Base-by-base conservation (phyloP, 2,329 filamentous ascomycete genomes). In the Anisogramma anomala region DNA sequence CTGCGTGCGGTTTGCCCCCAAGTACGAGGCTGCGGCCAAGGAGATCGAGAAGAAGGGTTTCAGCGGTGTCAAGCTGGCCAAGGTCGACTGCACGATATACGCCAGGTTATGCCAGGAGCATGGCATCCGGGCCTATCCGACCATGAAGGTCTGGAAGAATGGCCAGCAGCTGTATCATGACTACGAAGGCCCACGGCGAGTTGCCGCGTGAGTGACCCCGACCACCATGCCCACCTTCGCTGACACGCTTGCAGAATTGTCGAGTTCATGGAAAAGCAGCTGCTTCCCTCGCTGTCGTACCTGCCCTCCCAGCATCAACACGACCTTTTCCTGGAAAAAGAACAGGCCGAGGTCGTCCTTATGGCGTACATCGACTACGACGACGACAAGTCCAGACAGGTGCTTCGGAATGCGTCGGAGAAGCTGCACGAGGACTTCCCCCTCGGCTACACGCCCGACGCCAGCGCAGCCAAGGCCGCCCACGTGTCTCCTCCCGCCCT, bases 211-310 rank as follows among this genome's bases (percentile, higher is more conserved):
- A 66, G 74, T 69, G 30, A n/a, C 25, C 4, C 15, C 17, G 1
- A 20, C 33, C 18, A 27, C 2, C 8, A 14, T 11, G 36, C 31
- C 27, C 9, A 10, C 14, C 3, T 44, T 19, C n/a, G 42, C 19
- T 19, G 7, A n/a, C 19, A 1, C n/a, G 9, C 44, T 5, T 13
- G 5, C 26, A 77, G 72, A 48, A 80, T 81, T 58, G 72, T 74
- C 35, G 80, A 79, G 17, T 96, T 94, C 74, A 96, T 98, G 89
- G 82, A 85, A 63, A 98, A 96, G 77, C 91, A 96, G 69, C 84
- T 85, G 17, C 77, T 98, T 46, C 91, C 91, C 42, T 84, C 91
- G 50, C 88, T 98, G 51, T 95, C 89, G 4, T 58, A 73, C 49
- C 74, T 98, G 46, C 79, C 74, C 55, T 79, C 82, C 63, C 84